Percentiles rank a stretch among this genome's conserved stretches.
These are phyloP conservation scores for Arthonia radiata DNA, from an alignment of 495 filamentous ascomycete genomes.

Conservation along the genomic window DNA sequence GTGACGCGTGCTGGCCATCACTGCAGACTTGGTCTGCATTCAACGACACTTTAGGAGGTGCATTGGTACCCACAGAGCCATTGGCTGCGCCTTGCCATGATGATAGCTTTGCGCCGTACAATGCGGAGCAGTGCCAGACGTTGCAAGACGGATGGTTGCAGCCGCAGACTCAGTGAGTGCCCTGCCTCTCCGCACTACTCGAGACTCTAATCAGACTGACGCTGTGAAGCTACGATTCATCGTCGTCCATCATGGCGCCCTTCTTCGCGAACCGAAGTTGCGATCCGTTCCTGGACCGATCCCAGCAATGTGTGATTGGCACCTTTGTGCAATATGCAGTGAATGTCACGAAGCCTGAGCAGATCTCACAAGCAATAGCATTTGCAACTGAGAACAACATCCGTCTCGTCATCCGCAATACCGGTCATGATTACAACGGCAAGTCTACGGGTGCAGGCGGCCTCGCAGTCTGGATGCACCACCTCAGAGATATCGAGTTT, in stretches of 20 bases:
- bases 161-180: constrained; percentile 9
- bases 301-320: constrained; percentile 27
- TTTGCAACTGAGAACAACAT: no score
- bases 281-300: constrained; percentile 25
- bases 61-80: constrained; percentile 13
- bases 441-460: constrained; percentile 15
- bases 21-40: constrained; percentile 9
- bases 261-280: constrained; percentile 27
- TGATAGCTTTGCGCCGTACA: no score
- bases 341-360: constrained; percentile 26
- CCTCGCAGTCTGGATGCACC: constrained; percentile 17
- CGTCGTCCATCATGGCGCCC: constrained; percentile 19
- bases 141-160: constrained; percentile 7
- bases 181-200: no score
- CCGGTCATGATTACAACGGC: constrained; percentile 31
- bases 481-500: constrained; percentile 6
- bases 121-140: no score
- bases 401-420: constrained; percentile 42
- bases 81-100: constrained; percentile 17
- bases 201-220: neutral
- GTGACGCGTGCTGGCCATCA: constrained; percentile 12
- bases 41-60: constrained; percentile 11
- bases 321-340: constrained; percentile 32
- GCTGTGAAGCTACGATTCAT: constrained; percentile 7
- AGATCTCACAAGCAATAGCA: constrained; percentile 24